These are phyloP conservation scores for Thelonectria rubi DNA, from an alignment of 2,329 filamentous ascomycete genomes.

Conservation along the genomic window DNA sequence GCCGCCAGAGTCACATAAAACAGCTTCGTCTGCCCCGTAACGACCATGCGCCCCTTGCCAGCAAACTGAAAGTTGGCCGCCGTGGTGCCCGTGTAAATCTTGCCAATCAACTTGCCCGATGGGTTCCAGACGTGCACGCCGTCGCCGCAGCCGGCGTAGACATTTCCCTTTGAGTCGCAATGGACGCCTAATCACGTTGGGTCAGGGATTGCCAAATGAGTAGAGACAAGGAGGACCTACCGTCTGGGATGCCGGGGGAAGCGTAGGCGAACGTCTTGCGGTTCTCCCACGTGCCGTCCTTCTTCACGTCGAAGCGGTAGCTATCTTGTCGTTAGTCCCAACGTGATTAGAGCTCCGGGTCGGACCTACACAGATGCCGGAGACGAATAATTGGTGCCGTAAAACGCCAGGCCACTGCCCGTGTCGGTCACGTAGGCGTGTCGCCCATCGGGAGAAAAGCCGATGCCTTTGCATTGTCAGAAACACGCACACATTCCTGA, in stretches of 20 bases:
- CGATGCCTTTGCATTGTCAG: constrained; percentile 52
- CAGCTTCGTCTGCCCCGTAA: constrained; percentile 47
- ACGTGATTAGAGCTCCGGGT: constrained; percentile 46
- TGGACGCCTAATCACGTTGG: constrained; percentile 57
- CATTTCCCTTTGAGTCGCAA: constrained; percentile 62
- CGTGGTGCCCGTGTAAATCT: constrained; percentile 61
- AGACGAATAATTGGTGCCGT: constrained; percentile 51
- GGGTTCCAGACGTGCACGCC: constrained; percentile 60
- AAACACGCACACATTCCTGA: rapidly evolving
- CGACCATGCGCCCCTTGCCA: constrained; percentile 48
- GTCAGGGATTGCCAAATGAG: not conserved
- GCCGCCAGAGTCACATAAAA: constrained; percentile 44
- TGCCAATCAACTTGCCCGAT: constrained; percentile 59
- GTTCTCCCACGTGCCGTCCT: constrained; percentile 58
- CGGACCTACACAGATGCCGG: constrained; percentile 53
- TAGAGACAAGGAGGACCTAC: constrained; percentile 44
- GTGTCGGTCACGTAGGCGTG: constrained; percentile 67
- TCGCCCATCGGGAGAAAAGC: constrained; percentile 63
- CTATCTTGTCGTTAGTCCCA: not conserved
- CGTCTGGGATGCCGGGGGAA: constrained; percentile 65
- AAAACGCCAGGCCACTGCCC: constrained; percentile 54
- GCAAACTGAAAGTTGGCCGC: constrained; percentile 58
- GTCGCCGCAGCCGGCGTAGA: constrained; percentile 61
- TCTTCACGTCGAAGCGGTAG: constrained; percentile 50
- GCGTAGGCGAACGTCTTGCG: constrained; percentile 65